A percentile compares a stretch with the other conserved stretches of the same genome.
phyloP scores from a whole-genome alignment of 225 moss, liverwort and hornwort genomes.

The Sphagnum tenellum region DNA sequence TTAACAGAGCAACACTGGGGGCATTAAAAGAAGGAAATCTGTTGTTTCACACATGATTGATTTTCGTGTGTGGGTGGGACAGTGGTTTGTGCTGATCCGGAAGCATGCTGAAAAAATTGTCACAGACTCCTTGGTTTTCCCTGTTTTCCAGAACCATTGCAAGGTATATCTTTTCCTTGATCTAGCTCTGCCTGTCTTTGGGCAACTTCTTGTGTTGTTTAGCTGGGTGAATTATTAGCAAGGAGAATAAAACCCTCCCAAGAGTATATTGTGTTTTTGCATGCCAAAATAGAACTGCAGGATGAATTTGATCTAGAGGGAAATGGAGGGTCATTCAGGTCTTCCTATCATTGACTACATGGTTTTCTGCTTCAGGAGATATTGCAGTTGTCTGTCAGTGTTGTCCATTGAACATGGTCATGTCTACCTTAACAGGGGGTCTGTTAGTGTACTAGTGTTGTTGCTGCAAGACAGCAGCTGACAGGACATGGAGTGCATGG shows the following conservation, averaged over 20 bases:
- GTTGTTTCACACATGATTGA: too few species aligned
- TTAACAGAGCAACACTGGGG: not conserved
- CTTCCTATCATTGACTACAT: too few species aligned
- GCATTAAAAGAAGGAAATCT: too few species aligned
- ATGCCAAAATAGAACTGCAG: too few species aligned
- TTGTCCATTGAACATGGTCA: not conserved
- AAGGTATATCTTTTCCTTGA: conserved; percentile 36
- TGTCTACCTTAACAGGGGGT: not conserved
- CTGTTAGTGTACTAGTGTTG: conserved; percentile 32
- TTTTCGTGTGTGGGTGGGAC: conserved; percentile 11
- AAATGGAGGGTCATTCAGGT: too few species aligned
- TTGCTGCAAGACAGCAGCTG: conserved; percentile 19
- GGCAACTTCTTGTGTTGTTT: too few species aligned
- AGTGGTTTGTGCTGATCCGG: conserved; percentile 85
- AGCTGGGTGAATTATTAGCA: too few species aligned
- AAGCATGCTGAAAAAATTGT: conserved; percentile 73
- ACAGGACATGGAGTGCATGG: conserved; percentile 29
- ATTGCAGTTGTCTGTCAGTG: not conserved
- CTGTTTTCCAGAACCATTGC: conserved; percentile 64
- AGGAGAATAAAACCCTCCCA: too few species aligned
- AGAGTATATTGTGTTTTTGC: too few species aligned
- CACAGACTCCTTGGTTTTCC: conserved; percentile 47
- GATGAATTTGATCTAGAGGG: too few species aligned
- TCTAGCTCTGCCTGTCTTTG: too few species aligned
- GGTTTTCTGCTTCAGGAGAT: too few species aligned